Evolutionary conservation across 1,284 basidiomycete species (phyloP).

Genomic region (Coniophora puteana): DNA sequence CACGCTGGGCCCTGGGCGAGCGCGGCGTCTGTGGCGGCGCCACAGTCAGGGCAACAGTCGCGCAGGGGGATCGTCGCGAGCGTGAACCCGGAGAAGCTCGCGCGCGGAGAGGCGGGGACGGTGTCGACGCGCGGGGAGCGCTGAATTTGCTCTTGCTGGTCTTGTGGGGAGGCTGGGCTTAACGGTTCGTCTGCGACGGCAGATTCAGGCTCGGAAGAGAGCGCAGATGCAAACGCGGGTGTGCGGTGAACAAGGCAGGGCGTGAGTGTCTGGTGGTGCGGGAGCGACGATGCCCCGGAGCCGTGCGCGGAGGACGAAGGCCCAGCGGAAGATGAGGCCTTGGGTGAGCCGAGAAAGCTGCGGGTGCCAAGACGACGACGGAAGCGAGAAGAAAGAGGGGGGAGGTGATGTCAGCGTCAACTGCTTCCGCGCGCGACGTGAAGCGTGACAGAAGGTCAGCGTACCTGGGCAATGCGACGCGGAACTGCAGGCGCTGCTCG

Average conservation of each 20-base stretch:
- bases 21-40: slow-evolving; percentile 43
- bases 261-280: too few relatives aligned
- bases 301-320: slow-evolving; percentile 27
- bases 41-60: slow-evolving; percentile 56
- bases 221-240: slow-evolving; percentile 17
- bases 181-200: slow-evolving; percentile 5
- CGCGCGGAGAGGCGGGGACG: slow-evolving; percentile 16
- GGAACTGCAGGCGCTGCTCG: slow-evolving; percentile 47
- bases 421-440: not conserved
- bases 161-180: slow-evolving; percentile 12
- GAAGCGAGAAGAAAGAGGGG: slow-evolving; percentile 26
- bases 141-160: slow-evolving; percentile 3
- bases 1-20: slow-evolving; percentile 45
- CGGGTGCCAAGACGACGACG: too few relatives aligned
- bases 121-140: slow-evolving; percentile 12
- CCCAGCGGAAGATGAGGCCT: slow-evolving; percentile 31
- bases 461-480: slow-evolving; percentile 58
- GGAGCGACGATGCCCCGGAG: too few relatives aligned
- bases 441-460: too few relatives aligned
- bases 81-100: too few relatives aligned
- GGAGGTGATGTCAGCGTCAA: not conserved
- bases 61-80: slow-evolving; percentile 49
- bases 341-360: too few relatives aligned
- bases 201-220: slow-evolving; percentile 6
- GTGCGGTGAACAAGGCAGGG: slow-evolving; percentile 44